phyloP scores from a whole-genome alignment of 2,329 filamentous ascomycete genomes.

The Aspergillus sp. region DNA sequence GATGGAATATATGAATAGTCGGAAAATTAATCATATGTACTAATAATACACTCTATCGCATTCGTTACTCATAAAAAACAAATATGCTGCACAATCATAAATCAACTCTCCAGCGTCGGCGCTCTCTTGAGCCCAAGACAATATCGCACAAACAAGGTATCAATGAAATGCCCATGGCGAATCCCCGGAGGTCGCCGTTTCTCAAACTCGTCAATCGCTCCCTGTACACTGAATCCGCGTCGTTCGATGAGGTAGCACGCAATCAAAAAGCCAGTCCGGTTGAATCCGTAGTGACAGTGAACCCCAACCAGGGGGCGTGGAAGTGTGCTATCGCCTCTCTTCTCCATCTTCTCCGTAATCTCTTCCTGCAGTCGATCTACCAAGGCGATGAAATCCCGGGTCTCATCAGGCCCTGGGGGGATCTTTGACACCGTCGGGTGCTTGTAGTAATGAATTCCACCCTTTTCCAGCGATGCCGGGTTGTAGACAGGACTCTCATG shows the following conservation, averaged over 20 bases:
- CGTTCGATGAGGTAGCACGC: constrained; percentile 86
- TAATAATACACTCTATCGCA: constrained; percentile 15
- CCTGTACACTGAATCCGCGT: constrained; percentile 64
- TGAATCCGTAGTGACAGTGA: constrained; percentile 95
- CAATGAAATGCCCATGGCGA: constrained; percentile 81
- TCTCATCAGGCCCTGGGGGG: constrained; percentile 64
- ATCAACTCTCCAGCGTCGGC: constrained; percentile 27
- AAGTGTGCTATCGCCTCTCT: constrained; percentile 34
- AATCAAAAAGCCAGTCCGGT: constrained; percentile 87
- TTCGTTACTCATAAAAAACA: constrained; percentile 18
- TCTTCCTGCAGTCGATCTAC: constrained; percentile 57
- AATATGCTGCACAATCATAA: constrained; percentile 1
- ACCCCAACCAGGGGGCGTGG: constrained; percentile 63
- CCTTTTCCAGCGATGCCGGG: constrained; percentile 62
- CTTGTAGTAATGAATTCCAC: constrained; percentile 71
- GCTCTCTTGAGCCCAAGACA: constrained; percentile 46
- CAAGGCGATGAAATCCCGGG: constrained; percentile 54
- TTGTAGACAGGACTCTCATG: constrained; percentile 90
- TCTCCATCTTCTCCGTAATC: constrained; percentile 45
- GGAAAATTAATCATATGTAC: constrained; percentile 7
- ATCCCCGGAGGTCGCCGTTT: constrained; percentile 73
- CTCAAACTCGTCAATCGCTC: constrained; percentile 76
- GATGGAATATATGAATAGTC: too few relatives aligned
- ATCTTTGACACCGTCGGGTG: constrained; percentile 90
- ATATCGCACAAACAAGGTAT: constrained; percentile 77